Percentiles rank a stretch among this genome's conserved stretches.
phyloP scores from a whole-genome alignment of 305 asterid species.

The Fraxinus xanthoxyloides region DNA sequence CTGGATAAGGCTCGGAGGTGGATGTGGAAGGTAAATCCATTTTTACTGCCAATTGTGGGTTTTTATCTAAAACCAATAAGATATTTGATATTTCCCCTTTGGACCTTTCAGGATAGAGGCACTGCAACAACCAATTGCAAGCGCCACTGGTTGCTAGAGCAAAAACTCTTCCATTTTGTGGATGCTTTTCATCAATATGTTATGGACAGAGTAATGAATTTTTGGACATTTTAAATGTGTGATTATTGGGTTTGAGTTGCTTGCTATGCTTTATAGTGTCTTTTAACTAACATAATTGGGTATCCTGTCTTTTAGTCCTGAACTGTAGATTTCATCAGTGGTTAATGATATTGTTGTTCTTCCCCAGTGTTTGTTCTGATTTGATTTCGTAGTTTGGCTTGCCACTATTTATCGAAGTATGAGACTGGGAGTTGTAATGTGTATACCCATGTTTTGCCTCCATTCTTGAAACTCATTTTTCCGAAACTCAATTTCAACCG shows the following conservation, averaged over 20 bases:
- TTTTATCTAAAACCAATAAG: constrained; percentile 9
- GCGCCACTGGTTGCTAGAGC: constrained; percentile 91
- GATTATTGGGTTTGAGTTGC: background rate
- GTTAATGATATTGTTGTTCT: background rate
- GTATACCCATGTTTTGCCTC: background rate
- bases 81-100: constrained; percentile 18
- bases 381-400: background rate
- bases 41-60: constrained; percentile 7
- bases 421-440: background rate
- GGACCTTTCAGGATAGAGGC: constrained; percentile 66
- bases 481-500: background rate
- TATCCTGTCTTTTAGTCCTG: background rate
- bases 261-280: background rate
- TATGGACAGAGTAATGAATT: constrained; percentile 82
- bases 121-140: constrained; percentile 54
- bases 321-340: background rate
- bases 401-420: background rate
- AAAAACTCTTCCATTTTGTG: constrained; percentile 90
- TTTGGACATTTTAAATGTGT: constrained; percentile 18
- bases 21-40: constrained; percentile 89
- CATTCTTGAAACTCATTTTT: background rate
- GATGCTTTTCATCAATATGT: constrained; percentile 99
- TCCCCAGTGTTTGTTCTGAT: background rate
- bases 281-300: background rate
- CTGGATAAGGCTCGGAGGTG: constrained; percentile 89